phyloP scores from a whole-genome alignment of 495 filamentous ascomycete genomes.

The Acidiella bohemica region DNA sequence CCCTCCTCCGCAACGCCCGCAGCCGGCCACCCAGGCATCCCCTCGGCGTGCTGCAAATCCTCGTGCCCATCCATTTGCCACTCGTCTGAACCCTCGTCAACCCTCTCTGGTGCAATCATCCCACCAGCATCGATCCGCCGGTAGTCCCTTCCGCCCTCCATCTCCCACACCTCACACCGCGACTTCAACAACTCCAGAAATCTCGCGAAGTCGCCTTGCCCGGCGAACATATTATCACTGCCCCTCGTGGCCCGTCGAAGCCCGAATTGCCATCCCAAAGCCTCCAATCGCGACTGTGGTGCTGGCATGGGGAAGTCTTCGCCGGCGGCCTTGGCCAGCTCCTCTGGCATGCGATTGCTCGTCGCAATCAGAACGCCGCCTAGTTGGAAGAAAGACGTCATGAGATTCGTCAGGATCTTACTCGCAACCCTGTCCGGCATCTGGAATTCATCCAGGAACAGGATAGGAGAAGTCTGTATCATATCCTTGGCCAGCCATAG shows the following conservation, averaged over 20 bases:
- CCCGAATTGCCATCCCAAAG: constrained; percentile 35
- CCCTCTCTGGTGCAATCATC: background rate
- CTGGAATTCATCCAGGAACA: constrained; percentile 66
- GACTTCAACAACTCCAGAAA: constrained; percentile 57
- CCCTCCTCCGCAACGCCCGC: background rate
- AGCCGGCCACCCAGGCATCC: constrained; percentile 19
- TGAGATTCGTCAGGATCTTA: constrained; percentile 56
- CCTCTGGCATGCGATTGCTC: constrained; percentile 61
- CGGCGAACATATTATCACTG: constrained; percentile 32
- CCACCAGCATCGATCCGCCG: constrained; percentile 32
- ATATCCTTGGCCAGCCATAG: constrained; percentile 54
- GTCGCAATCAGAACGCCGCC: constrained; percentile 61
- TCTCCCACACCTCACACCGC: constrained; percentile 58
- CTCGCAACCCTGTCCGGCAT: constrained; percentile 53
- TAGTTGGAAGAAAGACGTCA: constrained; percentile 59
- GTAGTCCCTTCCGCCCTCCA: constrained; percentile 54
- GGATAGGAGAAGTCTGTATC: constrained; percentile 50
- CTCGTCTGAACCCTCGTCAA: constrained; percentile 4
- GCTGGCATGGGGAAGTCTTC: constrained; percentile 41
- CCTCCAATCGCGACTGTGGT: constrained; percentile 32
- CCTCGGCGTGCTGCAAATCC: constrained; percentile 14
- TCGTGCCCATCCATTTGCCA: constrained; percentile 13
- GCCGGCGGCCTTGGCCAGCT: constrained; percentile 53
- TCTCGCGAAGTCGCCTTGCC: constrained; percentile 47
- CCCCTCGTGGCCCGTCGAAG: constrained; percentile 24